These are phyloP conservation scores for Pseudogymnoascus sp. DNA, from an alignment of 2,329 filamentous ascomycete genomes.

Conservation along the genomic window DNA sequence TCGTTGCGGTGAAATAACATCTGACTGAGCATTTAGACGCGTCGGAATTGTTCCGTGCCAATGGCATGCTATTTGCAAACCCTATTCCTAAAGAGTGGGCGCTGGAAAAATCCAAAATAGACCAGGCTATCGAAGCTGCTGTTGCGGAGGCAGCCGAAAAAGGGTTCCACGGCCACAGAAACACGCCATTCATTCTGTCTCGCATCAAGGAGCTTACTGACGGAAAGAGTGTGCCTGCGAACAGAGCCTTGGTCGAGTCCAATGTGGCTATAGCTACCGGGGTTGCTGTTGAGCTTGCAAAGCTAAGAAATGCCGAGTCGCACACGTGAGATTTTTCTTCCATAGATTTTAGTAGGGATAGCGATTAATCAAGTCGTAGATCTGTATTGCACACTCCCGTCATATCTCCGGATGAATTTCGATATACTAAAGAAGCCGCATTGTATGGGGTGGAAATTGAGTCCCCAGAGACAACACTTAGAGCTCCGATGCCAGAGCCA, in stretches of 20 bases:
- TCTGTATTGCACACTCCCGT: conserved; percentile 2
- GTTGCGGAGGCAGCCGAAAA: conserved; percentile 45
- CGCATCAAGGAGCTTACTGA: conserved; percentile 63
- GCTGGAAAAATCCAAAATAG: conserved; percentile 53
- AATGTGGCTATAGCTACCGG: conserved; percentile 60
- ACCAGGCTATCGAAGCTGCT: conserved; percentile 48
- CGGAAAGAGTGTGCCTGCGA: conserved; percentile 55
- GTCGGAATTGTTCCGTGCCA: conserved; percentile 57
- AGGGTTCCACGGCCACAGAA: conserved; percentile 55
- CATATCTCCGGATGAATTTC: neutral
- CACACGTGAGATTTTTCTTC: conserved; percentile 33
- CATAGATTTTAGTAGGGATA: conserved; percentile 14
- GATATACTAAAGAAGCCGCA: conserved; percentile 5
- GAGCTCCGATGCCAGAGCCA: neutral
- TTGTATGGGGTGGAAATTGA: neutral
- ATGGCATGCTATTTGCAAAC: conserved; percentile 79
- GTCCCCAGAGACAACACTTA: neutral
- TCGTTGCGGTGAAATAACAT: neutral
- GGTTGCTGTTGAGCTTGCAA: conserved; percentile 55
- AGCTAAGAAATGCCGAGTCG: conserved; percentile 38
- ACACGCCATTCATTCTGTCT: conserved; percentile 61
- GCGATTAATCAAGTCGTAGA: conserved; percentile 10
- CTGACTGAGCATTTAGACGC: conserved; percentile 44
- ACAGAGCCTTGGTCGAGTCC: conserved; percentile 56
- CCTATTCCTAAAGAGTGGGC: conserved; percentile 57